Evolutionary conservation across 805 yeast genomes (phyloP), one percentile per base, ranked within the genome.

Genomic region (Candida endomychidarum): DNA sequence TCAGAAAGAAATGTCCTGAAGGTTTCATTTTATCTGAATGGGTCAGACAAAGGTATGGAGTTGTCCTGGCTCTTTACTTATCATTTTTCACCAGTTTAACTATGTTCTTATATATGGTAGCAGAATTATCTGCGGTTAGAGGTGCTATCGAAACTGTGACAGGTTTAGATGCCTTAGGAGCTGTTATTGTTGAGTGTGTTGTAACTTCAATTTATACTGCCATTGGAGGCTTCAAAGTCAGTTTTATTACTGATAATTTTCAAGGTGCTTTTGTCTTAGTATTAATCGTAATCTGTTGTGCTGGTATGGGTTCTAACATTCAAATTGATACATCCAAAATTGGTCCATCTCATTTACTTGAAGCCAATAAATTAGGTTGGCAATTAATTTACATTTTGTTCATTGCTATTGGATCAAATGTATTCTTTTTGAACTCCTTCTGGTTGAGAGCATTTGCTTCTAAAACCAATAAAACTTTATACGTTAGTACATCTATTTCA

Each of bases 361-460:
- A 79, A 26, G 76, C 81, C 2, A 83, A 80, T 54, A 77, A 76
- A 49, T 69, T 89, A 27, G 96, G 96, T 12, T 89, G 96, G 95
- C 93, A 88, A 70, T 74, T 90, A 48, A 59, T 90, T 23, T 90
- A 88, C 58, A 89, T 90, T 47, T 69, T 90, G 48, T 76, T 83
- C 6, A 83, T 90, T 22, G 96, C 97, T 19, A 85, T 90, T 55
- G 75, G 88, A 41, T 86, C 96, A 23, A 90, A 90, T 54, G 96
- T 88, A 57, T 79, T 90, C 57, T 90, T 90, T 63, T 67, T 90
- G 73, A 77, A 95, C 22, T 96, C 96, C 0, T 89, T 90, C 60
- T 90, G 98, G 98, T 67, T 90, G 45, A 74, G 98, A 55, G 86
- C 98, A 0, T 90, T 90, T 68, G 96, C 98, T 5, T 82, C 96